These are phyloP conservation scores for Penicillium sp. DNA, from an alignment of 2,329 filamentous ascomycete genomes.

Conservation along the genomic window DNA sequence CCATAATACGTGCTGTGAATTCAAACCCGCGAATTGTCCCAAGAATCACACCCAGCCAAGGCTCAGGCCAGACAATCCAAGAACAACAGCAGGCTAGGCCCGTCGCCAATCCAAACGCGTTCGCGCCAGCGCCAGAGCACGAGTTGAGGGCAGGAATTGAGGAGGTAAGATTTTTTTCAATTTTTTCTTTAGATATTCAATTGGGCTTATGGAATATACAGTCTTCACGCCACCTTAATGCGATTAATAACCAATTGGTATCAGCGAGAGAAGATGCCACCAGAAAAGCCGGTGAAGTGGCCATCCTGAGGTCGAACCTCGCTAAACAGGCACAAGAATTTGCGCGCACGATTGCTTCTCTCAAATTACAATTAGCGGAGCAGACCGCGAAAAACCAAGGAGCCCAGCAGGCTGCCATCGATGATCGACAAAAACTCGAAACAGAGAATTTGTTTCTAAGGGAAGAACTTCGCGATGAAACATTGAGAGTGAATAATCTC, in stretches of 20 bases:
- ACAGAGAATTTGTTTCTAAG: slow-evolving; percentile 59
- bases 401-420: slow-evolving; percentile 52
- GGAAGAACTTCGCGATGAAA: slow-evolving; percentile 57
- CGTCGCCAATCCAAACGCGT: background rate
- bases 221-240: slow-evolving; percentile 39
- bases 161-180: slow-evolving; percentile 20
- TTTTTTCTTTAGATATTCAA: background rate
- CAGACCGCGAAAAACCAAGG: slow-evolving; percentile 51
- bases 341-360: slow-evolving; percentile 49
- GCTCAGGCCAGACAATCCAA: background rate
- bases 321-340: slow-evolving; percentile 42
- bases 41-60: background rate
- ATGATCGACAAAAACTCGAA: slow-evolving; percentile 54
- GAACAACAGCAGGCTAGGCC: background rate
- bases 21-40: background rate
- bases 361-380: slow-evolving; percentile 54
- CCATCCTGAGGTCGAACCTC: slow-evolving; percentile 56
- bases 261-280: slow-evolving; percentile 37
- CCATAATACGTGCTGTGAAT: slow-evolving; percentile 1
- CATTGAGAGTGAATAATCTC: slow-evolving; percentile 43
- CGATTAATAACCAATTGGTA: slow-evolving; percentile 34
- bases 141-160: slow-evolving; percentile 19
- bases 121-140: slow-evolving; percentile 10
- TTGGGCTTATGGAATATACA: slow-evolving; percentile 18
- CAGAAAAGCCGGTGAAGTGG: slow-evolving; percentile 49